Evolutionary conservation across 768 basidiomycete species (phyloP), one percentile per base, ranked within the genome.

Genomic region (Stropharia rugosoannulata): DNA sequence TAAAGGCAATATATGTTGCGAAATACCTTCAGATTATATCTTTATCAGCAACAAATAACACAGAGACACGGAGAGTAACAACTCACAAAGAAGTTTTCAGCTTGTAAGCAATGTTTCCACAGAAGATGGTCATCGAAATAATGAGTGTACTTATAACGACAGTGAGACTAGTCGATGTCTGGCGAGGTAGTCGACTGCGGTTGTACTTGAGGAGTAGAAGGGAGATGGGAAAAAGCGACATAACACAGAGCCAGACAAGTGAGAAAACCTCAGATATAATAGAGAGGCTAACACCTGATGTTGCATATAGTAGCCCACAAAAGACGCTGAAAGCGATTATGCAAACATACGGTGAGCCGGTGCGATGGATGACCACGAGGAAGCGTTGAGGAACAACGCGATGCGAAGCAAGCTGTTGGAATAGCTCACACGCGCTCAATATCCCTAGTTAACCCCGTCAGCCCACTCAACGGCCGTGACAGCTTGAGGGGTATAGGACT

Each of bases 251-350:
- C 85, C 86, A 89, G 12, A 80, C 81, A 5, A 88, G 75, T 4
- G 85, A 82, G 71, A 88, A 88, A 85, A 87, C 85, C 55, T 83
- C 78, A 0, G 85, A 87, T 25, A 89, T 68, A 15, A 86, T 68
- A 4, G 55, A 61, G 16, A 88, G 66, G 57, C 71, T 74, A 10
- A 81, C 81, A 1, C 81, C 81, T 1, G 85, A 75, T 46, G 76
- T 80, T 0, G 82, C 82, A 64, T 89, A 90, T 4, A 90, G 64
- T 15, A 77, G 63, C 9, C 73, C 72, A 58, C 79, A 76, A 50
- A 88, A 79, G 9, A 63, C 64, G 38, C 75, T 64, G 59, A 87
- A 87, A 5, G 70, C 73, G 2, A 80, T 29, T 6, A 86, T 72
- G 1, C 84, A 75, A 15, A 85, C 61, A 63, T 80, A 82, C 1